Evolutionary conservation across 2,329 filamentous ascomycete species (phyloP), one percentile per base, ranked within the genome.

Genomic region (Exophiala xenobiotica): DNA sequence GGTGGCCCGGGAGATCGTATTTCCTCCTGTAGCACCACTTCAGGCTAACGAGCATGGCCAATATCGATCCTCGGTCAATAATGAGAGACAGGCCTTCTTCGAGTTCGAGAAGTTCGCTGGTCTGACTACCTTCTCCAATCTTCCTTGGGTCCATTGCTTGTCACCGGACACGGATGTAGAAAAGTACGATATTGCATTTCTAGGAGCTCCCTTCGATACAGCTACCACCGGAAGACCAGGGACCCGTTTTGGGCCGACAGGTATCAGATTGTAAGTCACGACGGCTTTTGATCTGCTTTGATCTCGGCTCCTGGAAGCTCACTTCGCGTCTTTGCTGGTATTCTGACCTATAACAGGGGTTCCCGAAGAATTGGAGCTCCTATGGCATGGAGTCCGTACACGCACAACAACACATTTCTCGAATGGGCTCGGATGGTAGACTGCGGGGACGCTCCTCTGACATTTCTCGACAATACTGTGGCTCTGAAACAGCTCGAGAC

Each of bases 371-470:
- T 80, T n/a, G 49, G 52, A 9, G 60, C 74, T 0, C 63, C 65
- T 3, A 63, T 63, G 29, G 69, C 64, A 1, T 80, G 70, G 67
- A 73, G 65, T 49, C 68, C 79, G 11, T 78, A 80, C 51, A 78
- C 74, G 4, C 76, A 77, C 2, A 52, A 65, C 27, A 78, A 77
- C 52, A 61, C 68, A 3, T 73, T 76, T 47, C 54, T 66, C 18
- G 67, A 73, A 49, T 79, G 78, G 71, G 74, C 76, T 0, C 76
- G 73, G 52, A 70, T 80, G 3, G 71, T 81, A 2, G 78, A 81
- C 54, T 81, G 78, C 53, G 78, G 78, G 26, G 77, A 80, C 63
- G 77, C 72, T 4, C 77, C 77, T 2, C 60, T 77, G 53, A 78
- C 75, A 0, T 73, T 73, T 51, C 59, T 81, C 51, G 75, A 81